Evolutionary conservation across 73 alveolate genomes (phyloP).

Genomic region (Blepharisma stoltei): DNA sequence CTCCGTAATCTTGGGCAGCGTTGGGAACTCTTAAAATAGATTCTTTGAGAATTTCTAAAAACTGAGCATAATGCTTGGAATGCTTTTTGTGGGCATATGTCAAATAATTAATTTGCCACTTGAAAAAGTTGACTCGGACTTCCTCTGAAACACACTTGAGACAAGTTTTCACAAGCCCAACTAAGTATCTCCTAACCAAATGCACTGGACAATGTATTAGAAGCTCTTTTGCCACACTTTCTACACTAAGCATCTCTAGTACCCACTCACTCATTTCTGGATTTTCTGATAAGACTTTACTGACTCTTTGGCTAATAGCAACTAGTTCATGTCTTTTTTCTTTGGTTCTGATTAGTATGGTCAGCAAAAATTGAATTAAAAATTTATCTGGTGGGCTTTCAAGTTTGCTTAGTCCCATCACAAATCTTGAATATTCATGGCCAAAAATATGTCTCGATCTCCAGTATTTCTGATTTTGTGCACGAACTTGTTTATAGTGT

Average conservation of each 20-base stretch:
- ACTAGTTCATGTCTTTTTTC: slow-evolving; percentile 18
- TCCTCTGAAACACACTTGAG: background rate
- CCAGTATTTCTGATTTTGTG: slow-evolving; percentile 50
- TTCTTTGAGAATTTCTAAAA: background rate
- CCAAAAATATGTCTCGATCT: slow-evolving; percentile 50
- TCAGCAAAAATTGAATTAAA: slow-evolving; percentile 25
- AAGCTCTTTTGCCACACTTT: slow-evolving; percentile 11
- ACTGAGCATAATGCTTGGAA: slow-evolving; percentile 10
- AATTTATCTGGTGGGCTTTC: background rate
- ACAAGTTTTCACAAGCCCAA: background rate
- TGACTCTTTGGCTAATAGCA: background rate
- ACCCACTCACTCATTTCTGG: slow-evolving; percentile 18
- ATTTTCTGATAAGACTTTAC: background rate
- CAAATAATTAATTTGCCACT: background rate
- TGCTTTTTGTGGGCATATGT: background rate
- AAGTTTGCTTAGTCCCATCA: slow-evolving; percentile 28
- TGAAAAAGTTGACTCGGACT: background rate
- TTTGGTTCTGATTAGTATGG: slow-evolving; percentile 18
- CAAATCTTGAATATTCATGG: slow-evolving; percentile 56
- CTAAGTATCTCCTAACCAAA: background rate
- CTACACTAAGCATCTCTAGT: background rate
- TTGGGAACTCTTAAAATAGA: background rate
- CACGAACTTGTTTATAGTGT: background rate
- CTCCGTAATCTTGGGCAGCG: background rate
- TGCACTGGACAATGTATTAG: slow-evolving; percentile 4